Base-by-base conservation (phyloP, 441 rosid species). In the Mallotus repandus region DNA sequence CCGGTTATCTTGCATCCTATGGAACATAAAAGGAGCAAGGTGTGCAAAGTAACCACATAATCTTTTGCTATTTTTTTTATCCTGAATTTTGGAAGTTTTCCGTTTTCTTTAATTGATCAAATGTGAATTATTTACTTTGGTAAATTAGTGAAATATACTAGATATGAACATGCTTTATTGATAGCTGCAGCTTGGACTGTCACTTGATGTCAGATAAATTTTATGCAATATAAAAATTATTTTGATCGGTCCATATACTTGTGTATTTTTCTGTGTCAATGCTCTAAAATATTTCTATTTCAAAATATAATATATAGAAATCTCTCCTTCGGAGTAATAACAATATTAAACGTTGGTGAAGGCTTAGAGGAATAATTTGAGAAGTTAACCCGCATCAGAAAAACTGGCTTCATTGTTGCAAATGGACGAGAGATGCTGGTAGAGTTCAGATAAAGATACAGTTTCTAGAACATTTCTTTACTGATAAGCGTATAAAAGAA, bases 1-100 rank as follows among this genome's bases (percentile, higher is more conserved):
- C 77, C 50, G 79, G 76, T 68, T 85, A 82, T 68, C 81, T 75
- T 69, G 69, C 72, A 58, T 70, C 86, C 38, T 80, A 72, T 60
- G 79, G 76, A 48, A 35, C 68, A 64, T 73, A 59, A 53, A 35
- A 55, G 74, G 52, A 77, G 49, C 69, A 59, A 80, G 83, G 77
- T 77, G 41, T 55, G 71, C 60, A 68, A 38, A 64, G 54, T 46
- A 43, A 73, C 35, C 53, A 21, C 15, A 48, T 62, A 38, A 38
- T n/a, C 56, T 38, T 5, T 62, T 58, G 16, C 43, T 35, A 53
- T 7, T 13, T 68, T 25, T 7, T 16, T 64, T 72, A 57, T 46
- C 11, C 38, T 16, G 48, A 15, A 43, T 52, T 52, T 43, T 65
- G 9, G 57, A 7, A 61, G 25, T 3, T 49, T 58, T 22, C 10